Percentiles rank a stretch among this genome's conserved stretches.
Evolutionary conservation across 164 flowering plant species (phyloP).

Genomic region (Cinnamomum chago): DNA sequence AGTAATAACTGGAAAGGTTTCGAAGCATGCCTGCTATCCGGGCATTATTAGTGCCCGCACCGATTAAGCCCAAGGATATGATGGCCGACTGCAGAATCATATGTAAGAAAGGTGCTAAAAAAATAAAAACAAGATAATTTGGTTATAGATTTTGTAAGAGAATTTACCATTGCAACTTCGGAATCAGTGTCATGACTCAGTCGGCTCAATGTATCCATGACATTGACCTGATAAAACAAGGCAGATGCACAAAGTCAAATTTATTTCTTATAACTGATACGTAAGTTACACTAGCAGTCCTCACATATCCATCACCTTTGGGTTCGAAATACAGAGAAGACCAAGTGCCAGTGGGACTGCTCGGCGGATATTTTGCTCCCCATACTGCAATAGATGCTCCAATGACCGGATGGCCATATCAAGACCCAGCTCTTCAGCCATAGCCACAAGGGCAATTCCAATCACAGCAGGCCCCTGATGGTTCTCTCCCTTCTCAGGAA

Average conservation of each 20-base stretch:
- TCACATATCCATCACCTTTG: conserved; percentile 56
- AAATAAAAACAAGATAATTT: not conserved
- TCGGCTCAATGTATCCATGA: conserved; percentile 95
- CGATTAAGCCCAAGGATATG: conserved; percentile 89
- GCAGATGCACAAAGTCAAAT: not conserved
- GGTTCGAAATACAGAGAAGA: conserved; percentile 93
- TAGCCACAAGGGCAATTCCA: conserved; percentile 97
- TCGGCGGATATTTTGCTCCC: conserved; percentile 84
- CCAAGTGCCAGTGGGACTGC: conserved; percentile 97
- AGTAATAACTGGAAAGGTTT: conserved; percentile 93
- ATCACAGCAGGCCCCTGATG: conserved; percentile 99
- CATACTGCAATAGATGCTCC: conserved; percentile 92
- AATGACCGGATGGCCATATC: conserved; percentile 98
- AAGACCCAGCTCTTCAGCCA: conserved; percentile 96
- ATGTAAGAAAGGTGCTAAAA: not conserved
- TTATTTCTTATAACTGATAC: not conserved
- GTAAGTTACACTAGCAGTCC: not conserved
- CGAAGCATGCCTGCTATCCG: conserved; percentile 99
- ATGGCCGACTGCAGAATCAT: conserved; percentile 74
- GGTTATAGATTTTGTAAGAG: not conserved
- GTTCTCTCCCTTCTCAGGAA: conserved; percentile 87
- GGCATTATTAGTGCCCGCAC: conserved; percentile 99
- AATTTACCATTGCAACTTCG: conserved; percentile 91
- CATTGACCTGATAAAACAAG: conserved; percentile 62
- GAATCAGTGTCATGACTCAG: conserved; percentile 96